Base-by-base conservation (phyloP, 148 eudicot genomes). In the Rhododendron williamsianum region DNA sequence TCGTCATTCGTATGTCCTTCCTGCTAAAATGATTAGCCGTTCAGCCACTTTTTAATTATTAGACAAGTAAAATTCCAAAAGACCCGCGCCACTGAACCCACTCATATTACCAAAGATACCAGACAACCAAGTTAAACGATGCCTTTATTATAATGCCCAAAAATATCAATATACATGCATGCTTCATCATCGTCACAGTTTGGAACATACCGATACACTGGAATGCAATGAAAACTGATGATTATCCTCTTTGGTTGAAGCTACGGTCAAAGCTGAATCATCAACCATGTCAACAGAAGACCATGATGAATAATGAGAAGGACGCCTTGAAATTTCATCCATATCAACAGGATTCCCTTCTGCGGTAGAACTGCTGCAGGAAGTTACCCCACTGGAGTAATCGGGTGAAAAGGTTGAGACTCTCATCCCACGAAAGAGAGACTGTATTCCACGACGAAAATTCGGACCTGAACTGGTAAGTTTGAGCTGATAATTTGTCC, bases 191-290 rank as follows among this genome's bases (percentile, higher is more conserved):
- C 10, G 13, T 9, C 33, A 15, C 16, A 48, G 45, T 19, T 63
- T 46, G 87, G 27, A 19, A 38, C 90, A 38, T 91, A 95, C 98
- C 87, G 90, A 65, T 76, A 88, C 88, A 84, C 90, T 88, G 60
- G 91, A 89, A 88, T 90, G 90, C 6, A 94, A 88, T 12, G 83
- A 85, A 46, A 72, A 84, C 54, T 49, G 86, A 77, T 82, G 87
- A 84, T 77, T 85, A 21, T 84, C 81, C 48, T 41, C 45, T 41
- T 41, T 41, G 45, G 6, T 41, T 0, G 45, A 41, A 41, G 6
- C 45, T 41, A 41, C 45, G 45, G 45, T 41, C 45, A 84, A 74
- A 49, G 79, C 51, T 73, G 85, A 82, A 72, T 77, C 83, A 56
- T 82, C 87, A 74, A 71, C 83, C 76, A 46, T 73, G 43, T 84